Percentiles rank a stretch among this genome's conserved stretches.
phyloP scores from a whole-genome alignment of 2,329 filamentous ascomycete genomes.

The Coleophoma cylindrospora region DNA sequence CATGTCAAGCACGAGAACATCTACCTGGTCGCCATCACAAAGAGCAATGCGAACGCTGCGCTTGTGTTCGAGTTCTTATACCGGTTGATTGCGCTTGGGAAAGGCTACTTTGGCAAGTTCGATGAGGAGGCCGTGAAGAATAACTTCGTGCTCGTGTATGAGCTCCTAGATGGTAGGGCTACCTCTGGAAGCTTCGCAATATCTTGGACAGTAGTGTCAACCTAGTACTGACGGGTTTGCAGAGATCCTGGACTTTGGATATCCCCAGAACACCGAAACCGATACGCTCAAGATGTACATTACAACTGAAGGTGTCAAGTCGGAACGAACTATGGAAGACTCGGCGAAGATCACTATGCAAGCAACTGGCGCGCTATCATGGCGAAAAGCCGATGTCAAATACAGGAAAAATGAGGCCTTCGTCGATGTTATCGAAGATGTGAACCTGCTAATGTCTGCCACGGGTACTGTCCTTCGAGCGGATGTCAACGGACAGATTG shows the following conservation, averaged over 20 bases:
- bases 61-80: constrained; percentile 98
- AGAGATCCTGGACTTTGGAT: constrained; percentile 99
- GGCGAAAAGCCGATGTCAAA: constrained; percentile 95
- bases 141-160: constrained; percentile 98
- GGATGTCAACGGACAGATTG: constrained; percentile 94
- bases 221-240: constrained; percentile 10
- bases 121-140: constrained; percentile 99
- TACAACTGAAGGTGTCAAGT: constrained; percentile 97
- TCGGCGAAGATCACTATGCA: constrained; percentile 99
- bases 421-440: constrained; percentile 98
- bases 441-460: constrained; percentile 98
- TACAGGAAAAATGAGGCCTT: constrained; percentile 99
- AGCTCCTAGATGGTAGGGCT: constrained; percentile 78
- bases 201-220: too few species aligned
- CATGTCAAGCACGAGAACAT: constrained; percentile 99
- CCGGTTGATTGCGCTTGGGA: constrained; percentile 81
- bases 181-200: too few species aligned
- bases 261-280: constrained; percentile 97
- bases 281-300: constrained; percentile 99
- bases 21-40: constrained; percentile 94
- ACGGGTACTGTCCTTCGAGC: constrained; percentile 91
- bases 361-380: constrained; percentile 92
- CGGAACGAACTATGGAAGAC: constrained; percentile 78
- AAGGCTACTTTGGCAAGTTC: constrained; percentile 97
- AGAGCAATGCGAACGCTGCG: constrained; percentile 98